Evolutionary conservation across 1,284 basidiomycete species (phyloP).

Genomic region (Rhodotorula sp.): DNA sequence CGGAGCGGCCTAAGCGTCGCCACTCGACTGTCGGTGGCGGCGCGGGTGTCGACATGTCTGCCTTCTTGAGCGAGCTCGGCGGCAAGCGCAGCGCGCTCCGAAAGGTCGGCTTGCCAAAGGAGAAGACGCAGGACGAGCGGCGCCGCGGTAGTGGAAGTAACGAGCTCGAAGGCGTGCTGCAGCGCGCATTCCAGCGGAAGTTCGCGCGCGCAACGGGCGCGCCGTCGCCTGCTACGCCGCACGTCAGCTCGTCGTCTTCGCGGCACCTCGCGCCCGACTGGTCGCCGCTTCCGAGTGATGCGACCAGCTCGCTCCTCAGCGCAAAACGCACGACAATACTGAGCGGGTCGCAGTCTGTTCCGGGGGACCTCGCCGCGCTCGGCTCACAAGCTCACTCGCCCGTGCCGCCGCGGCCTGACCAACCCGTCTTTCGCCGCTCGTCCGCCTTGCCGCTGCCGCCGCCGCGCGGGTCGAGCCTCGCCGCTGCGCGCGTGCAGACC

Average conservation of each 20-base stretch:
- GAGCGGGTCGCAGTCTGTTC: background rate
- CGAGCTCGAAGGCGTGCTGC: conserved; percentile 1
- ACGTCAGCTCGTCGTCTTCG: background rate
- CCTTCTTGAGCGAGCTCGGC: conserved; percentile 24
- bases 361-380: background rate
- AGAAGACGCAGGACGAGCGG: conserved; percentile 1
- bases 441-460: background rate
- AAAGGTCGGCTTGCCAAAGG: conserved; percentile 21
- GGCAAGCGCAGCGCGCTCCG: conserved; percentile 13
- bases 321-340: too few relatives aligned
- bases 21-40: conserved; percentile 6
- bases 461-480: background rate
- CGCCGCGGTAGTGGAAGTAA: background rate
- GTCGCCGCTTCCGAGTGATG: background rate
- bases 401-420: background rate
- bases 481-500: background rate
- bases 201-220: background rate
- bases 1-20: conserved; percentile 16
- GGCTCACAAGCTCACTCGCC: background rate
- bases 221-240: background rate
- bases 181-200: conserved; percentile 16
- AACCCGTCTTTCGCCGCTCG: background rate
- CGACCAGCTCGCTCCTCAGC: background rate
- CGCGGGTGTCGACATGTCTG: conserved; percentile 18
- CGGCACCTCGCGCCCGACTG: background rate